These are phyloP conservation scores for Lentinula sp. DNA, from an alignment of 768 basidiomycete species.

Conservation along the genomic window DNA sequence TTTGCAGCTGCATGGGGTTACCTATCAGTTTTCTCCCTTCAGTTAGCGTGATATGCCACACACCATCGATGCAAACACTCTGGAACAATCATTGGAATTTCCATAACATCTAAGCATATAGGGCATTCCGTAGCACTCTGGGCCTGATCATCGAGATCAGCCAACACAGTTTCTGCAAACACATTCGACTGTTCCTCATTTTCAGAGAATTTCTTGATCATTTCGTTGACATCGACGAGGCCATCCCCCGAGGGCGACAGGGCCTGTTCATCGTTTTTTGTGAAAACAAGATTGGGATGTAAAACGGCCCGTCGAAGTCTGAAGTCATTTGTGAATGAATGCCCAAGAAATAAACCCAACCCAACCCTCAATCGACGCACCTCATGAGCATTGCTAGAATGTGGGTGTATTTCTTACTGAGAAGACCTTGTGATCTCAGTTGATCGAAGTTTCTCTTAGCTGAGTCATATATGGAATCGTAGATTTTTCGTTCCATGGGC, in stretches of 20 bases:
- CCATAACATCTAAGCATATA: slow-evolving; percentile 77
- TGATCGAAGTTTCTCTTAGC: slow-evolving; percentile 79
- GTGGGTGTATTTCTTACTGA: slow-evolving; percentile 78
- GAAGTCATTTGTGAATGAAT: slow-evolving; percentile 6
- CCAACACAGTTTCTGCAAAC: slow-evolving; percentile 62
- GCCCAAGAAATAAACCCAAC: neutral
- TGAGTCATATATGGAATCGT: slow-evolving; percentile 77
- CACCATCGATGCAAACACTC: slow-evolving; percentile 76
- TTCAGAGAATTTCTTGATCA: slow-evolving; percentile 49
- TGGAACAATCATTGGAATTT: slow-evolving; percentile 63
- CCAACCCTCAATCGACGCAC: slow-evolving; percentile 32
- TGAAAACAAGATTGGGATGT: slow-evolving; percentile 80
- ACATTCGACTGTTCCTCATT: slow-evolving; percentile 29
- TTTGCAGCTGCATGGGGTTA: slow-evolving; percentile 57
- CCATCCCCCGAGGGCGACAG: slow-evolving; percentile 33
- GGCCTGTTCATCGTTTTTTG: slow-evolving; percentile 35
- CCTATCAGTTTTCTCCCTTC: neutral
- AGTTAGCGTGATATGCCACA: slow-evolving; percentile 11
- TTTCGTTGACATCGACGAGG: slow-evolving; percentile 46
- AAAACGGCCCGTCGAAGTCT: slow-evolving; percentile 90
- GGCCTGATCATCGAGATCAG: slow-evolving; percentile 48
- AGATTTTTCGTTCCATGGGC: slow-evolving; percentile 76
- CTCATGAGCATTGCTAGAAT: slow-evolving; percentile 95
- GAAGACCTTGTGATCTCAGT: slow-evolving; percentile 70
- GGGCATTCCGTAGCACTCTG: slow-evolving; percentile 56